These are phyloP conservation scores for Heliophila coronopifolia DNA, from an alignment of 441 rosid species.

Conservation along the genomic window DNA sequence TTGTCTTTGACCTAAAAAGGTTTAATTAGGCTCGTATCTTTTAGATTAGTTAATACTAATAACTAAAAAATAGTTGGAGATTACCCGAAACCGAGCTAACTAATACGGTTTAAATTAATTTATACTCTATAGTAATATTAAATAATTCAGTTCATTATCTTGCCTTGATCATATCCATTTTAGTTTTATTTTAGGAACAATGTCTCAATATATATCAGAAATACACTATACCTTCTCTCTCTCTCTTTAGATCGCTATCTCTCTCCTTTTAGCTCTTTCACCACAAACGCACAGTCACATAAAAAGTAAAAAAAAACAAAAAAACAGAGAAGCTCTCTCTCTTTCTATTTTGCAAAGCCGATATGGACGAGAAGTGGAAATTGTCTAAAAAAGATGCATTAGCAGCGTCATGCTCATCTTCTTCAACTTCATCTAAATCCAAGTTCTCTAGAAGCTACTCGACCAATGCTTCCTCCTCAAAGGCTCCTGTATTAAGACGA, in stretches of 20 bases:
- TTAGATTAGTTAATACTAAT: too few relatives aligned
- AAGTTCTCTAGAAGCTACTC: slow-evolving; percentile 66
- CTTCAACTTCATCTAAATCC: slow-evolving; percentile 39
- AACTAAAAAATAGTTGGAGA: neutral
- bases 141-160: too few relatives aligned
- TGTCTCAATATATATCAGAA: too few relatives aligned
- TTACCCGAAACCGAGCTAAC: neutral
- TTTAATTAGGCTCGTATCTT: too few relatives aligned
- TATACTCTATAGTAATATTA: too few relatives aligned
- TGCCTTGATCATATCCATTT: too few relatives aligned
- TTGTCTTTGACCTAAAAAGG: too few relatives aligned
- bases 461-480: slow-evolving; percentile 53
- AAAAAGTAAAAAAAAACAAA: slow-evolving; percentile 12
- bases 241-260: slow-evolving; percentile 5
- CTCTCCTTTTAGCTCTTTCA: slow-evolving; percentile 20
- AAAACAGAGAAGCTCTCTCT: slow-evolving; percentile 8
- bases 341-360: too few relatives aligned
- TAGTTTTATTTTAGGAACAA: too few relatives aligned
- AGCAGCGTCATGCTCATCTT: too few relatives aligned
- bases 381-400: slow-evolving; percentile 52
- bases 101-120: neutral
- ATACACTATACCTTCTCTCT: neutral
- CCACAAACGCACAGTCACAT: slow-evolving; percentile 16
- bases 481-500: slow-evolving; percentile 50
- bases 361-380: slow-evolving; percentile 82